A percentile compares a stretch with the other conserved stretches of the same genome.
These are phyloP conservation scores for Pyracantha coccinea DNA, from an alignment of 331 rosid species.

Conservation along the genomic window DNA sequence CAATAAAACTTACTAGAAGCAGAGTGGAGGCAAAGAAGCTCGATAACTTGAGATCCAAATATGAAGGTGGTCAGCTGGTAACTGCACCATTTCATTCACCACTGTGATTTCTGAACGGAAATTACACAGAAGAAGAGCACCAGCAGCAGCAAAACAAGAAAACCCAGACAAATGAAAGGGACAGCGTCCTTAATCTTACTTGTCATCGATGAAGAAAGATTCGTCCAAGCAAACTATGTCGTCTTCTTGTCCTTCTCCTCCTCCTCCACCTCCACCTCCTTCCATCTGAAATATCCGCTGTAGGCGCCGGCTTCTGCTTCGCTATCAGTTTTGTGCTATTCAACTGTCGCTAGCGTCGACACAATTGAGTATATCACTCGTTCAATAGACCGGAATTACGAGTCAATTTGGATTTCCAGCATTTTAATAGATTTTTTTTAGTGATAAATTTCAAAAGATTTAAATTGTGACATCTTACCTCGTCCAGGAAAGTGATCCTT, in stretches of 20 bases:
- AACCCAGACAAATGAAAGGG: neutral
- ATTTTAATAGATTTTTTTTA: no score
- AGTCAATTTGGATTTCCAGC: no score
- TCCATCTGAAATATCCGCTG: neutral
- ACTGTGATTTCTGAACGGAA: neutral
- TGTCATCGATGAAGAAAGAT: conserved; percentile 67
- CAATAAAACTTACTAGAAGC: conserved; percentile 69
- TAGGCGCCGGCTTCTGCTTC: neutral
- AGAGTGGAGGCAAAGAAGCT: conserved; percentile 69
- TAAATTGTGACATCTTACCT: no score
- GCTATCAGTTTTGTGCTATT: no score
- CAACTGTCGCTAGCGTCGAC: neutral
- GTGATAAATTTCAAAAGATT: no score
- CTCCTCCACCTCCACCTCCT: neutral
- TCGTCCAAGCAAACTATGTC: conserved; percentile 71
- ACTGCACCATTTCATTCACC: conserved; percentile 23
- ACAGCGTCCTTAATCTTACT: conserved; percentile 28
- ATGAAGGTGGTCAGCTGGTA: conserved; percentile 71
- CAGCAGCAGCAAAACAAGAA: neutral
- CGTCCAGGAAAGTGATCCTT: no score
- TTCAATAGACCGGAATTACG: neutral
- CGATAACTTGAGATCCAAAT: conserved; percentile 69
- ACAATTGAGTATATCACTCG: neutral
- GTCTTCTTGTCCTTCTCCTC: conserved; percentile 41
- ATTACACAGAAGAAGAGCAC: no score